Evolutionary conservation across 768 basidiomycete species (phyloP).

Genomic region (Coprinopsis sp.): DNA sequence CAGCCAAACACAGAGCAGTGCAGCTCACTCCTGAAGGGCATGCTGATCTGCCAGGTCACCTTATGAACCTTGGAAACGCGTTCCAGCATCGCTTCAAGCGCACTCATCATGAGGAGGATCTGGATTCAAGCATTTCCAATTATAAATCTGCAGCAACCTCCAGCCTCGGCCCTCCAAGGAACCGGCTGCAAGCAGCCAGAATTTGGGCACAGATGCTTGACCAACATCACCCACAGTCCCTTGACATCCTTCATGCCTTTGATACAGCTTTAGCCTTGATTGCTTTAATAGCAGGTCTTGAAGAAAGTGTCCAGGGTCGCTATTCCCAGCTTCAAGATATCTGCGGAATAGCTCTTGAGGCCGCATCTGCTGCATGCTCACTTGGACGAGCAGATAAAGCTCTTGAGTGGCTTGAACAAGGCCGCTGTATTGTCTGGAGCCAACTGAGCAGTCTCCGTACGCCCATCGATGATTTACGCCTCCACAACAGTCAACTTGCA

Average conservation of each 20-base stretch:
- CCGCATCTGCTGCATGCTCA: slow-evolving; percentile 22
- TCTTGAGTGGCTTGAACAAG: slow-evolving; percentile 32
- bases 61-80: no score
- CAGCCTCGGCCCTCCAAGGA: slow-evolving; percentile 2
- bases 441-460: slow-evolving; percentile 22
- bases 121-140: no score
- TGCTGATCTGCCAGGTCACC: no score
- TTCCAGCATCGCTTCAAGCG: no score
- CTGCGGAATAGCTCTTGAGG: slow-evolving; percentile 5
- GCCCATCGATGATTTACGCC: slow-evolving; percentile 17
- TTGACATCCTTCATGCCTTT: neutral
- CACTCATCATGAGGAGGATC: no score
- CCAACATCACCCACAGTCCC: neutral
- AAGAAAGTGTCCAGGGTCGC: slow-evolving; percentile 4
- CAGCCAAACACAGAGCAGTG: no score
- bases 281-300: slow-evolving; percentile 2
- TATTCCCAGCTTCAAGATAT: neutral
- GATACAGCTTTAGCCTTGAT: neutral
- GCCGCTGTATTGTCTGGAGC: slow-evolving; percentile 24
- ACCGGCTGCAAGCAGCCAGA: slow-evolving; percentile 4
- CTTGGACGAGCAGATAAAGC: slow-evolving; percentile 16
- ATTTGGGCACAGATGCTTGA: slow-evolving; percentile 3
- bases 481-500: slow-evolving; percentile 10
- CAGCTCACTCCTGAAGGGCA: no score
- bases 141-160: slow-evolving; percentile 9